These are phyloP conservation scores for Pulicaria dysenterica DNA, from an alignment of 129 eudicot species.

Conservation along the genomic window DNA sequence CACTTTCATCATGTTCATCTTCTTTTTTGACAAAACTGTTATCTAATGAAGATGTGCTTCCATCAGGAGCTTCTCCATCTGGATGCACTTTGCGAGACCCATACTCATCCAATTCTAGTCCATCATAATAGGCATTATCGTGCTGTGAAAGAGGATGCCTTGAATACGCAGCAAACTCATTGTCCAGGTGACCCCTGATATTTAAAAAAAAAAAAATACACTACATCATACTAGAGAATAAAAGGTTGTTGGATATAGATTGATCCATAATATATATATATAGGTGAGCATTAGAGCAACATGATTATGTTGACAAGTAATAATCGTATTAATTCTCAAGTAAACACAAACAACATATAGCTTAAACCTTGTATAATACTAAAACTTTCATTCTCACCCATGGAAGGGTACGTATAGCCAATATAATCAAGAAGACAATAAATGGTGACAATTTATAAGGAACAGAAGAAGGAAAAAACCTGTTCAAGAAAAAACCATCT, in stretches of 20 bases:
- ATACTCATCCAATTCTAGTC: conserved; percentile 46
- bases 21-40: conserved; percentile 48
- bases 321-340: no score
- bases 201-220: background rate
- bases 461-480: conserved; percentile 39
- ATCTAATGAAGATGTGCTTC: conserved; percentile 49
- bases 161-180: conserved; percentile 39
- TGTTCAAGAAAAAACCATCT: conserved; percentile 47
- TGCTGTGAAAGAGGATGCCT: conserved; percentile 48
- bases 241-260: no score
- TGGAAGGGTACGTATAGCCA: background rate
- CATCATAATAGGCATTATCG: conserved; percentile 47
- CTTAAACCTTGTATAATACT: background rate
- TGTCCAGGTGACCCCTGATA: conserved; percentile 61
- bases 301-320: no score
- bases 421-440: conserved; percentile 6
- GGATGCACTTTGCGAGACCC: conserved; percentile 68
- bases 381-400: background rate
- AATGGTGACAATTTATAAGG: background rate
- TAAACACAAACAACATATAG: conserved; percentile 6
- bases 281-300: no score
- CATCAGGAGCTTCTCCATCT: conserved; percentile 59
- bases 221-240: no score
- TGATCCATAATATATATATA: no score
- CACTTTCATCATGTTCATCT: conserved; percentile 58